Evolutionary conservation across 805 yeast species (phyloP), one percentile per base, ranked within the genome.

Genomic region (Wickerhamomyces bisporus): DNA sequence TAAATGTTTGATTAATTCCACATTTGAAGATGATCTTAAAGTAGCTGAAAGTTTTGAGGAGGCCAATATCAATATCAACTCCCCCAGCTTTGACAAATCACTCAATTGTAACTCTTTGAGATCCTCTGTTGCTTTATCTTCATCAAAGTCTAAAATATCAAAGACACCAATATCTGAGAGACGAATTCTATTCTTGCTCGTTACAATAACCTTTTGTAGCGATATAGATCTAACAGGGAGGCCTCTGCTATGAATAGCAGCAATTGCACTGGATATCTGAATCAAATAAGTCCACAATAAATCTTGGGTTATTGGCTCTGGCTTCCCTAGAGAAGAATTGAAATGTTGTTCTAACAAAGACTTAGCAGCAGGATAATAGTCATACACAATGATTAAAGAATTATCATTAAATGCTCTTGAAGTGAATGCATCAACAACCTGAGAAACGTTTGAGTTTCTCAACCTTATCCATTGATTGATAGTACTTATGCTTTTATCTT

Each of bases 331-430:
- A 39, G 52, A 66, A 31, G 73, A 63, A 34, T 70, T 66, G 47
- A 78, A 68, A 62, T 86, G 93, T 15, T 71, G 68, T 43, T 87
- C 95, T 40, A 68, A 65, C 34, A 91, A 63, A 2, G 95, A 84
- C 39, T 66, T 65, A 1, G 95, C 73, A 43, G 77, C 67, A 18
- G 98, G 97, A 58, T 73, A 85, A 58, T 78, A 93, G 54, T 91
- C 97, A 61, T 87, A 86, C 5, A 85, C 81, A 31, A 88, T 65
- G 30, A 87, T 72, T 40, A 93, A 68, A 1, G 93, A 79, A 34
- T 71, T 70, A 49, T 85, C 93, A 31, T 86, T 91, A 65, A 93
- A 93, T 5, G 87, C 82, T 40, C 87, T 75, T 6, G 91, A 79
- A 1, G 96, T 81, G 58, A 93, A 91, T 6, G 93, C 87, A 55